These are phyloP conservation scores for Haberlea rhodopensis DNA, from an alignment of 257 asterid species.

Conservation along the genomic window DNA sequence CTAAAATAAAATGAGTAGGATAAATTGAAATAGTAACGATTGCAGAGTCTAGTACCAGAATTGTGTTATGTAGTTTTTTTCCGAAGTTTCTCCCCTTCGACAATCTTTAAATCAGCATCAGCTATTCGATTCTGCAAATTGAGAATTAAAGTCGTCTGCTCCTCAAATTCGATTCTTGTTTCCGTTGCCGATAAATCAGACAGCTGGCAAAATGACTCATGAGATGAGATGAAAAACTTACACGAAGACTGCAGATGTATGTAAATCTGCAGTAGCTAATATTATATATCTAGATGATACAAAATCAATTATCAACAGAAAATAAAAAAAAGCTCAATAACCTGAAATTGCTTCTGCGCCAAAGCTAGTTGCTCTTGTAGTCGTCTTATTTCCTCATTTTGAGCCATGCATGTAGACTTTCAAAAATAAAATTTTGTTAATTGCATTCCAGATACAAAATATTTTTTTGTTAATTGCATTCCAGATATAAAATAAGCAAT, in stretches of 20 bases:
- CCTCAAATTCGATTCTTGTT: conserved; percentile 71
- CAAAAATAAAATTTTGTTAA: conserved; percentile 15
- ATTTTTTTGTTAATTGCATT: too few species aligned
- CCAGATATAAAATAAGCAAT: neutral
- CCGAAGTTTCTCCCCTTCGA: conserved; percentile 82
- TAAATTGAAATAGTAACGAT: neutral
- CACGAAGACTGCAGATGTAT: neutral
- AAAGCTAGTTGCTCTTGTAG: conserved; percentile 65
- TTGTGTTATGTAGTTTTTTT: conserved; percentile 91
- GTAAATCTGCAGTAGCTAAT: conserved; percentile 5
- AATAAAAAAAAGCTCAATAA: conserved; percentile 20
- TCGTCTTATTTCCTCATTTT: conserved; percentile 61
- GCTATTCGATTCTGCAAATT: conserved; percentile 66
- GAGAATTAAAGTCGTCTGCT: conserved; percentile 42
- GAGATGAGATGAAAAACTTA: conserved; percentile 15
- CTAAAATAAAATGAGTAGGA: conserved; percentile 2
- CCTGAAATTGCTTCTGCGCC: conserved; percentile 73
- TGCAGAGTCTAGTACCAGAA: conserved; percentile 55
- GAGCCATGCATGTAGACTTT: conserved; percentile 67
- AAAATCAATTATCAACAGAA: conserved; percentile 6
- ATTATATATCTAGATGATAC: neutral
- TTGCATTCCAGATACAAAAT: too few species aligned
- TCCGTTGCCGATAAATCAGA: conserved; percentile 63
- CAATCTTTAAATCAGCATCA: conserved; percentile 72
- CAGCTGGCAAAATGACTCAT: conserved; percentile 39